These are phyloP conservation scores for Globisporangium acanthophoron DNA, from an alignment of 352 stramenopile species.

Conservation along the genomic window DNA sequence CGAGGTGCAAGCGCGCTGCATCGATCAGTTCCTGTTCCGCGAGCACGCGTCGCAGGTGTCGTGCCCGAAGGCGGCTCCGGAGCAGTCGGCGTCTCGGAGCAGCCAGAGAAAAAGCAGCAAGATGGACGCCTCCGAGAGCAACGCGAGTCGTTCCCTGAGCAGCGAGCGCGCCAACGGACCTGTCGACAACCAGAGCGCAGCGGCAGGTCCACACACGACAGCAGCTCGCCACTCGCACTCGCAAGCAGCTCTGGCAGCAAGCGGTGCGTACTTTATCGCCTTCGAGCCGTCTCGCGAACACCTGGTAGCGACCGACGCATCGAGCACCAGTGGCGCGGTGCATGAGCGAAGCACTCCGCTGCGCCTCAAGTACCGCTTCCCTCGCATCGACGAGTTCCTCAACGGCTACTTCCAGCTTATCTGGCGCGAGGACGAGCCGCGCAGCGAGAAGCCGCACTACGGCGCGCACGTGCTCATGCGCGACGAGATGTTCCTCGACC, in stretches of 20 bases:
- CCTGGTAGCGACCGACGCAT: constrained; percentile 16
- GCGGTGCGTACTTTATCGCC: constrained; percentile 26
- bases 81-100: too few relatives aligned
- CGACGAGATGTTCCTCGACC: constrained; percentile 36
- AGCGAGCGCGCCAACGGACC: not conserved
- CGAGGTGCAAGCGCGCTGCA: constrained; percentile 16
- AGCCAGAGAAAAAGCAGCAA: not conserved
- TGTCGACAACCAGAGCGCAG: constrained; percentile 4
- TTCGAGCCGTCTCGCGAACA: constrained; percentile 39
- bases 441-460: constrained; percentile 52
- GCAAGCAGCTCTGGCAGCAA: constrained; percentile 1
- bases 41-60: constrained; percentile 7
- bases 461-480: constrained; percentile 32
- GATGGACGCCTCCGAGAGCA: not conserved
- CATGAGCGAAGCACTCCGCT: constrained; percentile 33
- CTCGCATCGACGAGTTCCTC: constrained; percentile 30
- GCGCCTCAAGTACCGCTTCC: constrained; percentile 42
- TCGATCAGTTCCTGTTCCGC: constrained; percentile 12
- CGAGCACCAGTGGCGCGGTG: constrained; percentile 25
- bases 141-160: not conserved
- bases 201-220: constrained; percentile 2
- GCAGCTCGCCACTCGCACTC: not conserved
- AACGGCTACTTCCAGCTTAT: constrained; percentile 66
- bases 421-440: constrained; percentile 42
- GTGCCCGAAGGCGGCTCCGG: not conserved